Evolutionary conservation across 192 early-diverging fungal species (phyloP).

Genomic region (Backusella circina): DNA sequence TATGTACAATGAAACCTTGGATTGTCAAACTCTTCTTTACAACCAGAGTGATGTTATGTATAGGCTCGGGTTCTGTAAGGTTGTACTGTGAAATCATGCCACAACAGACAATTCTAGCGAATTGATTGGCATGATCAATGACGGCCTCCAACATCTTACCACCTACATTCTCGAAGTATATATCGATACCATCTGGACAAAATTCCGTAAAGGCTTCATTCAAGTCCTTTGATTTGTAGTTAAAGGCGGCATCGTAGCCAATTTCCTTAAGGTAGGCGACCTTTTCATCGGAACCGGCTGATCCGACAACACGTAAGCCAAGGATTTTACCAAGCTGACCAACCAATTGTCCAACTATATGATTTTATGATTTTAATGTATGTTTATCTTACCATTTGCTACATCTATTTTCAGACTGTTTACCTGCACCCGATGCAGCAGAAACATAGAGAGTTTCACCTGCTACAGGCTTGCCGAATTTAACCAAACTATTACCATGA

Average conservation of each 20-base stretch:
- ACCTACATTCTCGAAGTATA: conserved; percentile 85
- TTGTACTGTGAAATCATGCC: conserved; percentile 77
- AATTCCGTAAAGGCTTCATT: conserved; percentile 49
- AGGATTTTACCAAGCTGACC: conserved; percentile 76
- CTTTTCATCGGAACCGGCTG: conserved; percentile 83
- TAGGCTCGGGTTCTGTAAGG: conserved; percentile 35
- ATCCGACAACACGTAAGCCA: conserved; percentile 82
- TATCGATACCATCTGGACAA: conserved; percentile 80
- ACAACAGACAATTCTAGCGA: conserved; percentile 68
- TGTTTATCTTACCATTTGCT: too few relatives aligned
- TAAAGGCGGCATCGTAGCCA: conserved; percentile 84
- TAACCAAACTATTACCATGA: conserved; percentile 39
- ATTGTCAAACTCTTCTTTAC: conserved; percentile 56
- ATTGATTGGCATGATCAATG: conserved; percentile 56
- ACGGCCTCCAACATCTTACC: conserved; percentile 77
- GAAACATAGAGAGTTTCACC: conserved; percentile 85
- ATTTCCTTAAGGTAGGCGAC: conserved; percentile 60
- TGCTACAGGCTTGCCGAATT: conserved; percentile 65
- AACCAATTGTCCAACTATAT: conserved; percentile 58
- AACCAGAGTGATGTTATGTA: conserved; percentile 56
- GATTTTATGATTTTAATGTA: conserved; percentile 22
- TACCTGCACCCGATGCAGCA: conserved; percentile 62
- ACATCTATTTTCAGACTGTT: too few relatives aligned
- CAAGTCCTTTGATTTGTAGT: conserved; percentile 81
- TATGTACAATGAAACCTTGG: conserved; percentile 63